phyloP scores from a whole-genome alignment of 1,284 basidiomycete species.

The Hortiboletus rubellus region DNA sequence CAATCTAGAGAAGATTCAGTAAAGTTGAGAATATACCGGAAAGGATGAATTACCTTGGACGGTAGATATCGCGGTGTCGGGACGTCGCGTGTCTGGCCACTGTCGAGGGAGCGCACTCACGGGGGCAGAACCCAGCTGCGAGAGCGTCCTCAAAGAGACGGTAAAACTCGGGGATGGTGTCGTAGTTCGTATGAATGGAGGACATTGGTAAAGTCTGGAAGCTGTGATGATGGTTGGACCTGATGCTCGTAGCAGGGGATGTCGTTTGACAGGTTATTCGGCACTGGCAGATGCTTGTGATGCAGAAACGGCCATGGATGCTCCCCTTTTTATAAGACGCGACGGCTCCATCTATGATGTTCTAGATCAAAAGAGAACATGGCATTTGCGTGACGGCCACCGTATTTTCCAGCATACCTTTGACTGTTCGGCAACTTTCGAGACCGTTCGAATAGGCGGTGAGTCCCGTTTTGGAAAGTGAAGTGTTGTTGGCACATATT shows the following conservation, averaged over 20 bases:
- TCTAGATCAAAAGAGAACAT: not conserved
- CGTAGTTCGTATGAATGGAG: slow-evolving; percentile 5
- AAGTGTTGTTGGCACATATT: slow-evolving; percentile 3
- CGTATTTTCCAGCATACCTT: not conserved
- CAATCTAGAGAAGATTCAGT: slow-evolving; percentile 22
- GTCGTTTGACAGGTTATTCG: not conserved
- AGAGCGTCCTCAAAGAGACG: slow-evolving; percentile 14
- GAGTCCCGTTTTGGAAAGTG: slow-evolving; percentile 7
- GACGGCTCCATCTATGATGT: not conserved
- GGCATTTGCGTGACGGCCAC: not conserved
- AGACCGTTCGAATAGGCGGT: slow-evolving; percentile 4
- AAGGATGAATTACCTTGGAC: slow-evolving; percentile 2
- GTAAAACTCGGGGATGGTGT: slow-evolving; percentile 5
- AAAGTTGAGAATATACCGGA: too few species aligned
- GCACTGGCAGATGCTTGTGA: not conserved
- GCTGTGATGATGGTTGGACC: too few species aligned
- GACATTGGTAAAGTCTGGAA: slow-evolving; percentile 5
- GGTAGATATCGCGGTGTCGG: not conserved
- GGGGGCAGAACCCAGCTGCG: not conserved
- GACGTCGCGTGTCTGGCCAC: not conserved
- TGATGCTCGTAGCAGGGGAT: not conserved
- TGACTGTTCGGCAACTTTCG: slow-evolving; percentile 11
- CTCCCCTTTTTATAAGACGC: slow-evolving; percentile 1
- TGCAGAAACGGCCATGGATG: not conserved
- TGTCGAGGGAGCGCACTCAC: not conserved